phyloP scores from a whole-genome alignment of 2,329 filamentous ascomycete genomes.

The Fusarium nematophilum region DNA sequence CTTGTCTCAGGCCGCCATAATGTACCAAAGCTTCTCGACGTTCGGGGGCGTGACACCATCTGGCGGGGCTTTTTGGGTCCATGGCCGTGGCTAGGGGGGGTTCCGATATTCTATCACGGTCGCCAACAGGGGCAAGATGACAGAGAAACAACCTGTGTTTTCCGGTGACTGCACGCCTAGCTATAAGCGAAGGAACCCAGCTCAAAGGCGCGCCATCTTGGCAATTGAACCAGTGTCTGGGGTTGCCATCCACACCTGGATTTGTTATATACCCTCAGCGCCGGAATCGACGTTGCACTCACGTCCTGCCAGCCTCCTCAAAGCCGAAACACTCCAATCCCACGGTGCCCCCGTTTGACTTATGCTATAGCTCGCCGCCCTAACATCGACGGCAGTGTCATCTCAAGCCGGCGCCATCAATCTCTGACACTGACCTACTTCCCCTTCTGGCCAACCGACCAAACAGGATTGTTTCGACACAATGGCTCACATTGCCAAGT shows the following conservation, averaged over 20 bases:
- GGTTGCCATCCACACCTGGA: constrained; percentile 40
- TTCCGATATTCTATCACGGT: constrained; percentile 27
- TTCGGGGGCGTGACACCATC: constrained; percentile 28
- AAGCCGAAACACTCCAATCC: constrained; percentile 44
- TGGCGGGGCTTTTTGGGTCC: constrained; percentile 28
- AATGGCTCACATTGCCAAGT: constrained; percentile 73
- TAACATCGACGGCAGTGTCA: constrained; percentile 35
- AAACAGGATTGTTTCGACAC: constrained; percentile 41
- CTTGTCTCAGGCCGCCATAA: constrained; percentile 37
- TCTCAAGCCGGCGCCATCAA: constrained; percentile 36
- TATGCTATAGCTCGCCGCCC: constrained; percentile 36
- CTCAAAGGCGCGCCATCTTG: constrained; percentile 36
- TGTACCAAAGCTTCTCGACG: constrained; percentile 41
- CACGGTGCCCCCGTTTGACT: constrained; percentile 31
- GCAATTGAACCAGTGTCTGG: constrained; percentile 35
- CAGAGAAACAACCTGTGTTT: constrained; percentile 34
- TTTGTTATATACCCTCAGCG: constrained; percentile 43
- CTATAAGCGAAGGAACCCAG: constrained; percentile 38
- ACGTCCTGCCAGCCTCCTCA: constrained; percentile 26
- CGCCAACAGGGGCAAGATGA: constrained; percentile 35
- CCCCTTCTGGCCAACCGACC: constrained; percentile 34
- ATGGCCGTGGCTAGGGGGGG: constrained; percentile 24
- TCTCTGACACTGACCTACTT: constrained; percentile 41
- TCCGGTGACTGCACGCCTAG: constrained; percentile 29
- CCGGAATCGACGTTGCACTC: constrained; percentile 37